Evolutionary conservation across 805 yeast genomes (phyloP), one percentile per base, ranked within the genome.

Genomic region (Wickerhamomyces chaumierensis): DNA sequence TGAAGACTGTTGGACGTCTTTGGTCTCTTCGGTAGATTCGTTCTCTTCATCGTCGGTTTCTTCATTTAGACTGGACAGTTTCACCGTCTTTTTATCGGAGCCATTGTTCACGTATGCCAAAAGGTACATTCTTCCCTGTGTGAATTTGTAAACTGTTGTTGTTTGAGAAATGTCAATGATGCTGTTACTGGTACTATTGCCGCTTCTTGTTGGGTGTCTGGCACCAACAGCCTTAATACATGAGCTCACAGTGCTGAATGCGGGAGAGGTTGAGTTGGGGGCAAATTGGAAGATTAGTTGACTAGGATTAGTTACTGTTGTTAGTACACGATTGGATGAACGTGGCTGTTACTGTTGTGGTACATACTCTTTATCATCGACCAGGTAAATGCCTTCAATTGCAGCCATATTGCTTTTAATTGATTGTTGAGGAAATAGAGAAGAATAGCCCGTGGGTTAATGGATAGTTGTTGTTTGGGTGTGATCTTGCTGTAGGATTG

Each of bases 291-390:
- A 56, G 21, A 65, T 55, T 33, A 58, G 50, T 36, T 54, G 62
- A 33, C 66, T 61, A 36, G n/a, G 19, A 5, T 3, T 39, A 36
- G 37, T 14, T 31, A 9, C 12, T 9, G 5, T 5, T 5, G 8
- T 8, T n/a, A 17, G 18, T 3, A 15, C 5, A 4, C 11, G 20
- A 27, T 18, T 28, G 13, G 28, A 16, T 13, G 17, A 35, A 18
- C 5, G 16, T 29, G n/a, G n/a, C n/a, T 14, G 33, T 21, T 21
- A 21, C 9, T 6, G 23, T 21, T 31, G 4, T 3, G 8, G 3
- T 11, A 52, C 62, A 21, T 45, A 62, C 65, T 64, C 66, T 42
- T 56, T 60, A 36, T 57, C 56, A 47, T 65, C 70, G 20, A 65
- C 53, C 8, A 65, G 56, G 41, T 62, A 65, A 17, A 65, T 46